Percentiles rank a stretch among this genome's conserved stretches.
Evolutionary conservation across 176 grass and related monocot genomes (phyloP).

Genomic region (Paspalum vaginatum): DNA sequence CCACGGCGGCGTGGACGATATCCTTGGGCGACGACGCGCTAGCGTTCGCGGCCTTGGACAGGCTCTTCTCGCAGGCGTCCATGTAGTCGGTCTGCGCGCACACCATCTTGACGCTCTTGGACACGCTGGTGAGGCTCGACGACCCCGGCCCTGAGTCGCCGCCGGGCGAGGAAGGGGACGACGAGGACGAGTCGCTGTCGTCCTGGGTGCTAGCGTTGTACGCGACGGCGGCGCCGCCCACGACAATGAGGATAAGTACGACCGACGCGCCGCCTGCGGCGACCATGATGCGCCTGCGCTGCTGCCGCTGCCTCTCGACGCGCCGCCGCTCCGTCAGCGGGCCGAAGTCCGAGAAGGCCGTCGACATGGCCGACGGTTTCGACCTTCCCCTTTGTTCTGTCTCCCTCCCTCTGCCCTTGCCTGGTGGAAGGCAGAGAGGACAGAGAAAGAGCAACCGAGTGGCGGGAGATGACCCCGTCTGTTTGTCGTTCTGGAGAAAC

Average conservation of each 20-base stretch:
- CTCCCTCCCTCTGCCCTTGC: conserved; percentile 39
- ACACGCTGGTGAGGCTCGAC: conserved; percentile 9
- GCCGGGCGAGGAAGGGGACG: neutral
- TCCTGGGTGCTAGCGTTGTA: conserved; percentile 37
- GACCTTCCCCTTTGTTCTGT: neutral
- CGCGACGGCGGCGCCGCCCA: conserved; percentile 46
- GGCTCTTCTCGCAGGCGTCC: conserved; percentile 58
- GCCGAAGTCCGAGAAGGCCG: conserved; percentile 71
- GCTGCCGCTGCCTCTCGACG: conserved; percentile 55
- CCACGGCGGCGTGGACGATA: conserved; percentile 54
- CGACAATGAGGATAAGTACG: conserved; percentile 56
- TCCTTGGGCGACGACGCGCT: conserved; percentile 59
- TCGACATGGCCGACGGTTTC: conserved; percentile 40
- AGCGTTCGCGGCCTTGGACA: conserved; percentile 52
- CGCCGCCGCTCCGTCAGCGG: conserved; percentile 67
- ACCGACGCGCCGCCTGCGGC: conserved; percentile 39
- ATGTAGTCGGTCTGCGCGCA: conserved; percentile 61
- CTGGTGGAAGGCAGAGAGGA: conserved; percentile 47
- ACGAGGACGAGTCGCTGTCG: neutral
- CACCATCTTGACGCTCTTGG: conserved; percentile 54
- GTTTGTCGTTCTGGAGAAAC: conserved; percentile 39
- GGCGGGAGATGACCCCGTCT: conserved; percentile 20
- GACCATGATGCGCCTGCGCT: conserved; percentile 53
- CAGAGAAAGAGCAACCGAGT: conserved; percentile 29
- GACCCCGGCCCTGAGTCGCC: neutral